Evolutionary conservation across 2,329 filamentous ascomycete species (phyloP).

Genomic region (Samsoniella hepiali): DNA sequence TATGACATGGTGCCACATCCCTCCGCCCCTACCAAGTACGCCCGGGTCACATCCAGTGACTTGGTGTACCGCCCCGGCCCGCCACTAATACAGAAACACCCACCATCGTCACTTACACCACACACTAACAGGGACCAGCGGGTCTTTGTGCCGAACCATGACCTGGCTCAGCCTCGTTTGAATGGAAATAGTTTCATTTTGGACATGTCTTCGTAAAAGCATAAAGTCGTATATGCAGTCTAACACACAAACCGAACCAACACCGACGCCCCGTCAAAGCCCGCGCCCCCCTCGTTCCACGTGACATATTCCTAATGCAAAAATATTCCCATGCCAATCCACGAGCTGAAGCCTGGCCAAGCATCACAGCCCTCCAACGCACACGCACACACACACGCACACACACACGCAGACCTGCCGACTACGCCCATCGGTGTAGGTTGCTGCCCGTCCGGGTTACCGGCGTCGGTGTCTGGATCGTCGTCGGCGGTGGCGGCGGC

Average conservation of each 20-base stretch:
- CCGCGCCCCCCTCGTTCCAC: background rate
- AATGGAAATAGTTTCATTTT: background rate
- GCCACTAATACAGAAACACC: background rate
- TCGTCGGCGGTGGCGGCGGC: background rate
- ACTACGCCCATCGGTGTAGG: conserved; percentile 13
- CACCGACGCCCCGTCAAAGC: background rate
- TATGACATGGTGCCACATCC: background rate
- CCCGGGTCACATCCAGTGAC: conserved; percentile 2
- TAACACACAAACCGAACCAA: background rate
- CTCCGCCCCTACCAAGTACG: background rate
- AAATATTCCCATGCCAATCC: background rate
- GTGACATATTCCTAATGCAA: background rate
- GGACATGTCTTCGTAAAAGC: background rate
- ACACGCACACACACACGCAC: background rate
- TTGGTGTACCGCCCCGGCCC: background rate
- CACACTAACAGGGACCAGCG: background rate
- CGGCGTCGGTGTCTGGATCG: conserved; percentile 1
- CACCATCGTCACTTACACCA: background rate
- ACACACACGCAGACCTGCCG: background rate
- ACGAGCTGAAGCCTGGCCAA: background rate
- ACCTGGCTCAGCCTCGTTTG: background rate
- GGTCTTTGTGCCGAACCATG: background rate
- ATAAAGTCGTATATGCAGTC: background rate
- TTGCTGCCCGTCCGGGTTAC: conserved; percentile 11
- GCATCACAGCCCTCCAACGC: conserved; percentile 1